Percentiles rank a stretch among this genome's conserved stretches.
Conservation (phyloP, 2,329 filamentous ascomycete genomes). For the Akanthomyces dipterigenus region DNA sequence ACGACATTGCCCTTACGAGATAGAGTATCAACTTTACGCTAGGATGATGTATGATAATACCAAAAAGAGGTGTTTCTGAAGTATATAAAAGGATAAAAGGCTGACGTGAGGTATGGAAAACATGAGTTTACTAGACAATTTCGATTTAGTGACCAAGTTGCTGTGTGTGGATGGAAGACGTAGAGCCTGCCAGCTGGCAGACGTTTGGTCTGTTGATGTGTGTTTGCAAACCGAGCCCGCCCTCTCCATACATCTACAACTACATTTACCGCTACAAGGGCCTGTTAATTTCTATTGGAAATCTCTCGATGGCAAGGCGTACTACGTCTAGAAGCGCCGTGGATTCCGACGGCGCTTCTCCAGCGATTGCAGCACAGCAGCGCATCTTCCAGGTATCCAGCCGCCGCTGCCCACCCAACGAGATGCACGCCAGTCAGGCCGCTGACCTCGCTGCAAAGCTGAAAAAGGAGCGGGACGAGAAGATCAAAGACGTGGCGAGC, state of each 20-base stretch:
- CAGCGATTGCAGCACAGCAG: slow-evolving; percentile 22
- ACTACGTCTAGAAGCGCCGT: neutral
- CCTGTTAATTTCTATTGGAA: neutral
- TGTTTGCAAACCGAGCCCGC: neutral
- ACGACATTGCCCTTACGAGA: slow-evolving; percentile 59
- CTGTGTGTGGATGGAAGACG: neutral
- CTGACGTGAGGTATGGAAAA: slow-evolving; percentile 2
- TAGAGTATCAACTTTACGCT: slow-evolving; percentile 30
- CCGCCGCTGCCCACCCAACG: neutral
- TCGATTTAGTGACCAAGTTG: neutral
- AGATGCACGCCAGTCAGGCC: no score
- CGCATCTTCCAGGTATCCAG: slow-evolving; percentile 20
- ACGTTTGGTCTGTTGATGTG: neutral
- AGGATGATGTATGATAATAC: slow-evolving; percentile 33
- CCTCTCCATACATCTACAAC: neutral
- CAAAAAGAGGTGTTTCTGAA: slow-evolving; percentile 16
- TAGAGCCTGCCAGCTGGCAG: slow-evolving; percentile 4
- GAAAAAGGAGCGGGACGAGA: slow-evolving; percentile 24
- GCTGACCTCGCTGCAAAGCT: slow-evolving; percentile 18
- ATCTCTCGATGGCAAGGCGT: neutral
- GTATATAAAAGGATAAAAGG: slow-evolving; percentile 11
- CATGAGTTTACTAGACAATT: neutral
- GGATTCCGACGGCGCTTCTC: neutral
- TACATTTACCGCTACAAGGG: neutral
- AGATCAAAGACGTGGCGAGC: slow-evolving; percentile 18